phyloP scores from a whole-genome alignment of 805 yeast genomes.

The Wickerhamiella allomyrinae region DNA sequence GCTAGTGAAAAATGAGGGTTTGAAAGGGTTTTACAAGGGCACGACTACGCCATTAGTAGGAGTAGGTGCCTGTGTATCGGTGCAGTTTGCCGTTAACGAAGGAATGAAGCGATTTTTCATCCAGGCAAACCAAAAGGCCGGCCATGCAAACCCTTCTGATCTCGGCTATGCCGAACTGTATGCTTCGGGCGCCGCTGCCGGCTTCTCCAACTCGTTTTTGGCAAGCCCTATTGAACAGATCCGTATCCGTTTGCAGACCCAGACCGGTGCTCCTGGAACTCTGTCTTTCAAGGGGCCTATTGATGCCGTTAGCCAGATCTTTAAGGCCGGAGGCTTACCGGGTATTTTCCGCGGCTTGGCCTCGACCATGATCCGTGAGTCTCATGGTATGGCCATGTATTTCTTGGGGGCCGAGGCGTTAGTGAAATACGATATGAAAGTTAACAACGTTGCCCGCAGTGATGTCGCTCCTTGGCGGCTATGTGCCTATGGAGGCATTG shows the following conservation, averaged over 20 bases:
- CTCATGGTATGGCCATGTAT: conserved; percentile 73
- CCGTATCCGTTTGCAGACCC: conserved; percentile 87
- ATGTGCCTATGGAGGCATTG: conserved; percentile 76
- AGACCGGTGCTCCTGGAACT: conserved; percentile 31
- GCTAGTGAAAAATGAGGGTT: conserved; percentile 67
- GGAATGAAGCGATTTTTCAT: conserved; percentile 77
- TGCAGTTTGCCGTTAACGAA: conserved; percentile 91
- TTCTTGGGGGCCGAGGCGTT: conserved; percentile 85
- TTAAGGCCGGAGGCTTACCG: conserved; percentile 36
- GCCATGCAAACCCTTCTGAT: conserved; percentile 13
- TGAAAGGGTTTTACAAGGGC: conserved; percentile 79
- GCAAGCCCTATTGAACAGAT: conserved; percentile 94
- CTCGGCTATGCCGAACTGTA: conserved; percentile 57
- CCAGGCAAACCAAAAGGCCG: conserved; percentile 23
- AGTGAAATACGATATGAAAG: conserved; percentile 48
- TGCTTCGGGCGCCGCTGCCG: conserved; percentile 80
- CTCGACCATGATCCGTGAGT: conserved; percentile 76
- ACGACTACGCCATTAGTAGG: conserved; percentile 87
- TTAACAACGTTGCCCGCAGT: conserved; percentile 35
- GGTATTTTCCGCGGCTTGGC: conserved; percentile 68
- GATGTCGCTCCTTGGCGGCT: conserved; percentile 80
- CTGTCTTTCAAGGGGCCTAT: conserved; percentile 56
- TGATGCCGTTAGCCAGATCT: conserved; percentile 50
- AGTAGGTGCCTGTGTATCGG: conserved; percentile 93
- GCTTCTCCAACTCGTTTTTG: conserved; percentile 73